phyloP scores from a whole-genome alignment of 78 protist species.

The Diacronema lutheri region DNA sequence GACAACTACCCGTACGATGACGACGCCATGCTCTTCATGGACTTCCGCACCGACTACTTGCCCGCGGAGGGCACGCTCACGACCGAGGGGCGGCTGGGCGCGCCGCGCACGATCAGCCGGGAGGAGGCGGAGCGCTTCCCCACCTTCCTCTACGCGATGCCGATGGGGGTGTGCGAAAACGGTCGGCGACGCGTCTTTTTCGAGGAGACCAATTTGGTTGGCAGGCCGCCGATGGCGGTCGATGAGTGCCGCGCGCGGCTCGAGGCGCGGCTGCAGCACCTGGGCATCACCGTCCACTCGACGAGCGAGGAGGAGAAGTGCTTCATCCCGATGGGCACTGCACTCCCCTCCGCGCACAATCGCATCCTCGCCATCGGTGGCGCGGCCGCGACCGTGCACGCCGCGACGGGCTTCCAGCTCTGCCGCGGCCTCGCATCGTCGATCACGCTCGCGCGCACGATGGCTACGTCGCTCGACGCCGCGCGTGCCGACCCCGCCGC shows the following conservation, averaged over 20 bases:
- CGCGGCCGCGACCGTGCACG: not conserved
- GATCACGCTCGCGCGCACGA: not conserved
- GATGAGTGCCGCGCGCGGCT: not conserved
- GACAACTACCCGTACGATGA: not conserved
- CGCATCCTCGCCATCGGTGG: not conserved
- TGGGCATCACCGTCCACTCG: not conserved
- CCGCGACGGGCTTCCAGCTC: conserved; percentile 2
- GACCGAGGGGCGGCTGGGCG: not conserved
- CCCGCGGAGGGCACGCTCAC: not conserved
- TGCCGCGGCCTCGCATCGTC: conserved; percentile 17
- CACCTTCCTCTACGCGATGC: conserved; percentile 1
- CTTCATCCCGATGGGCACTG: conserved; percentile 15
- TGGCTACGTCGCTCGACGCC: not conserved
- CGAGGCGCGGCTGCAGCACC: not conserved
- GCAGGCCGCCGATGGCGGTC: not conserved
- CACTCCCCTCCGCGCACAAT: not conserved
- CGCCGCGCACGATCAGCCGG: not conserved
- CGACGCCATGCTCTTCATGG: not conserved
- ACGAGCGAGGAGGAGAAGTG: not conserved
- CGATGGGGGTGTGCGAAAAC: not conserved
- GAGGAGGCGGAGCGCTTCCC: not conserved
- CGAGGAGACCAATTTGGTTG: not conserved
- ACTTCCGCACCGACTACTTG: conserved; percentile 3
- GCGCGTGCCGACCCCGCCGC: not conserved
- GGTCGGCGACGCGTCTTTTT: not conserved